Evolutionary conservation across 805 yeast species (phyloP).

Genomic region (Kurtzmaniella cleridarum): DNA sequence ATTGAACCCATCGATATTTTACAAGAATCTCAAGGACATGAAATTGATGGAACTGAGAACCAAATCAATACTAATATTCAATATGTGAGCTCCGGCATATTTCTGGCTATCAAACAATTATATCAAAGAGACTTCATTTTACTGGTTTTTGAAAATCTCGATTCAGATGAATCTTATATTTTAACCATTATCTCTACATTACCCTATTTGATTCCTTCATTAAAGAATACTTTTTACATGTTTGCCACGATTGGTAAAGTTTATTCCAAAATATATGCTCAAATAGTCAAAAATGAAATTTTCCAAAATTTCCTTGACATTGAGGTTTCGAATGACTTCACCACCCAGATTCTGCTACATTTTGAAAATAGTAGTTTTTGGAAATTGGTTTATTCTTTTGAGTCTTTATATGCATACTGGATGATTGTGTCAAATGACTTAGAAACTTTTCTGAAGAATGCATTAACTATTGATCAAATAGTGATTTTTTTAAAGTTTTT

Average conservation of each 20-base stretch:
- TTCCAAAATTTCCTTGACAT: background rate
- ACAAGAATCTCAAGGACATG: no score
- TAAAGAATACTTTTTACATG: constrained; percentile 35
- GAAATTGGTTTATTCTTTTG: constrained; percentile 41
- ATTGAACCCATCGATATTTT: no score
- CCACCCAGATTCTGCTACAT: background rate
- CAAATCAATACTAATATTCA: no score
- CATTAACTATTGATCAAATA: constrained; percentile 36
- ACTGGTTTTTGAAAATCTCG: constrained; percentile 2
- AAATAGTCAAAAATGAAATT: background rate
- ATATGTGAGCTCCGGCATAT: no score
- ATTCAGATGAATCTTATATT: constrained; percentile 8
- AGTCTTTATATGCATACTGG: constrained; percentile 64
- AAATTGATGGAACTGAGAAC: no score
- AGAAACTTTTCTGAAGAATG: constrained; percentile 45
- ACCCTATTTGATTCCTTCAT: constrained; percentile 30
- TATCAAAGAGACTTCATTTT: constrained; percentile 6
- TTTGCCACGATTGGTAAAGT: constrained; percentile 23
- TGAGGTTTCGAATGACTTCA: background rate
- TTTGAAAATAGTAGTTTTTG: constrained; percentile 17
- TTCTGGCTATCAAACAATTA: constrained; percentile 2
- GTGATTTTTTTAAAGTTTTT: constrained; percentile 41
- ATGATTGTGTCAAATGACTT: constrained; percentile 61
- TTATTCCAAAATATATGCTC: constrained; percentile 6
- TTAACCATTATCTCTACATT: constrained; percentile 21